Evolutionary conservation across 352 stramenopile species (phyloP), one percentile per base, ranked within the genome.

Genomic region (Peronospora farinosa): DNA sequence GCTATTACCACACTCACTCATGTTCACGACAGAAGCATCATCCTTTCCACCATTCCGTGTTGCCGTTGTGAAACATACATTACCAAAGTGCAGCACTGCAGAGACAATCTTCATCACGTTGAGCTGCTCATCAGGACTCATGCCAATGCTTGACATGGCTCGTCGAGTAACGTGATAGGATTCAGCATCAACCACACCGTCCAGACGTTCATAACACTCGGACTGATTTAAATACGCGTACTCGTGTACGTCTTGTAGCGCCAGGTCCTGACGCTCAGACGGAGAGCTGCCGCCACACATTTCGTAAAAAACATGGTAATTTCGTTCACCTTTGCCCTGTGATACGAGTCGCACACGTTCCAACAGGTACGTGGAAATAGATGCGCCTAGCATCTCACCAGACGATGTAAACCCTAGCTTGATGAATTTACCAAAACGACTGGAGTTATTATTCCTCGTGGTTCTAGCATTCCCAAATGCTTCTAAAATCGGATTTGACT

Each of bases 301-400:
- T 64, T 99, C 93, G 61, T 99, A 99, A 54, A 99, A 99, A 49
- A 98, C 95, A 60, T 99, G 96, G 66, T 98, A 99, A 50, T 96
- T 98, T 25, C 96, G 86, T 59, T 99, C 96, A 5, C 88, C 89
- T n/a, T 92, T 81, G 32, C 76, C 78, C 37, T 97, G 92, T 1
- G 79, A 89, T 21, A 98, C 87, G 3, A 98, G 67, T 12, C 95
- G 80, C 8, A 97, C 91, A 46, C 97, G 97, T 63, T 98, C 96
- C 5, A 98, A 63, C 17, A 98, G 60, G 46, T 98, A 99, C 11
- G 93, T 98, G 9, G 78, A 86, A 45, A 94, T 90, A 7, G 71
- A 71, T 2, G 74, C 84, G 17, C 83, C 84, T 8, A 90, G 65
- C 71, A 95, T 84, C 59, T 88, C 71, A n/a, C 84, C 84, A 0